Percentiles rank a stretch among this genome's conserved stretches.
Evolutionary conservation across 2,329 filamentous ascomycete genomes (phyloP).

Genomic region (Aspergillus alliaceus): DNA sequence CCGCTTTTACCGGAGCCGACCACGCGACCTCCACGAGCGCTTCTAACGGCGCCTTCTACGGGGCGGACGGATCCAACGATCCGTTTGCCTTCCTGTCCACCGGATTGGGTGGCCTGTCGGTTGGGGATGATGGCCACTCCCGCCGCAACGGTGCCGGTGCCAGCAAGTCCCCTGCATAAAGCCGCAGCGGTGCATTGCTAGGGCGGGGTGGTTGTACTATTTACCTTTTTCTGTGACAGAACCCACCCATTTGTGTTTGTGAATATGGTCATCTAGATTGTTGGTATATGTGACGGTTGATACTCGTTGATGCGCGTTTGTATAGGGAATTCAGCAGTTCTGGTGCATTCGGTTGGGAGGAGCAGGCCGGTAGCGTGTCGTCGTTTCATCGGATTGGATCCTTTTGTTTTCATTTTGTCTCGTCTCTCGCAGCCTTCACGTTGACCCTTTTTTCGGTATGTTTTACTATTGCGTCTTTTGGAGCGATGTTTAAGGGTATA

Average conservation of each 20-base stretch:
- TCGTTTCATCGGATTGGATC: conserved; percentile 34
- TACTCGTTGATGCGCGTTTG: conserved; percentile 43
- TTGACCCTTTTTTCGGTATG: conserved; percentile 23
- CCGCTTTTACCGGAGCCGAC: conserved; percentile 85
- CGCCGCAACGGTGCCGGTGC: conserved; percentile 47
- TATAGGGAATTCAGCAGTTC: conserved; percentile 45
- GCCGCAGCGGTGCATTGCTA: background rate
- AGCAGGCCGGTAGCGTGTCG: conserved; percentile 44
- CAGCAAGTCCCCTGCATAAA: conserved; percentile 48
- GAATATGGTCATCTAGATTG: conserved; percentile 38
- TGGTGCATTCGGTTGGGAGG: conserved; percentile 46
- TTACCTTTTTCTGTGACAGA: conserved; percentile 15
- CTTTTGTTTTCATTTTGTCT: conserved; percentile 17
- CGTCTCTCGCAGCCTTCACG: conserved; percentile 21
- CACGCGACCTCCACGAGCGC: conserved; percentile 77
- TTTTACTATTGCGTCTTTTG: conserved; percentile 26
- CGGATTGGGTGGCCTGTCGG: conserved; percentile 60
- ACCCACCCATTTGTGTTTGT: conserved; percentile 29
- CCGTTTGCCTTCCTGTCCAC: conserved; percentile 65
- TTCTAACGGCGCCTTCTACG: conserved; percentile 71
- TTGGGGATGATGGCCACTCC: conserved; percentile 48
- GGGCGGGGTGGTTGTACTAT: conserved; percentile 6
- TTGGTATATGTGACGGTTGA: conserved; percentile 40
- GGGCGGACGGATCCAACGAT: conserved; percentile 54
- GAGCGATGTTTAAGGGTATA: conserved; percentile 27